A percentile compares a stretch with the other conserved stretches of the same genome.
phyloP scores from a whole-genome alignment of 345 rosid genomes.

The Corchorus olitorius region DNA sequence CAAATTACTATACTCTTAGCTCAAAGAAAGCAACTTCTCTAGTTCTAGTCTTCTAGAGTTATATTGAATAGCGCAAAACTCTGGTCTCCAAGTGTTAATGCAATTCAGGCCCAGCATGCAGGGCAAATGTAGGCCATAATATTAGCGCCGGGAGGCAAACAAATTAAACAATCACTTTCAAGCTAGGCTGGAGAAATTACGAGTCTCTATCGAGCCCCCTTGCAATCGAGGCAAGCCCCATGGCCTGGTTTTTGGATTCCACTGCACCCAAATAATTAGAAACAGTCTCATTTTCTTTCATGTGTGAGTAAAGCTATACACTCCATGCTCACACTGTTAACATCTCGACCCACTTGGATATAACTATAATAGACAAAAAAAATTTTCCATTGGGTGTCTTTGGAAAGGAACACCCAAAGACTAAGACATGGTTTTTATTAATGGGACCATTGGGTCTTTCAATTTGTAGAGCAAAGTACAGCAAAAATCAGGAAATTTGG shows the following conservation, averaged over 20 bases:
- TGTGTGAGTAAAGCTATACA: not conserved
- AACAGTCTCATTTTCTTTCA: conserved; percentile 11
- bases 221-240: conserved; percentile 33
- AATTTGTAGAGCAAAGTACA: not conserved
- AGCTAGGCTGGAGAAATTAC: conserved; percentile 37
- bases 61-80: not conserved
- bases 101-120: conserved; percentile 9
- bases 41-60: not conserved
- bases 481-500: not conserved
- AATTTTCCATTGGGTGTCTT: not conserved
- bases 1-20: not conserved
- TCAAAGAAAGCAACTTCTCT: not conserved
- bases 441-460: conserved; percentile 20
- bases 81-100: conserved; percentile 9
- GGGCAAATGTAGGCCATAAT: conserved; percentile 15
- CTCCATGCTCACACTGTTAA: conserved; percentile 27
- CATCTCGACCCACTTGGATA: conserved; percentile 30
- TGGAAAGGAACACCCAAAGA: conserved; percentile 6
- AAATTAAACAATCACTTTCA: conserved; percentile 33
- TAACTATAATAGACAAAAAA: conserved; percentile 19
- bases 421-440: conserved; percentile 9
- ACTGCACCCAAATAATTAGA: conserved; percentile 25
- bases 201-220: conserved; percentile 16
- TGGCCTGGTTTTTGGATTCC: conserved; percentile 33
- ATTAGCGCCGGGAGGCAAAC: not conserved